Percentiles rank a stretch among this genome's conserved stretches.
Conservation (phyloP, 2,329 filamentous ascomycete genomes). For the Paraconiothyrium sp. region DNA sequence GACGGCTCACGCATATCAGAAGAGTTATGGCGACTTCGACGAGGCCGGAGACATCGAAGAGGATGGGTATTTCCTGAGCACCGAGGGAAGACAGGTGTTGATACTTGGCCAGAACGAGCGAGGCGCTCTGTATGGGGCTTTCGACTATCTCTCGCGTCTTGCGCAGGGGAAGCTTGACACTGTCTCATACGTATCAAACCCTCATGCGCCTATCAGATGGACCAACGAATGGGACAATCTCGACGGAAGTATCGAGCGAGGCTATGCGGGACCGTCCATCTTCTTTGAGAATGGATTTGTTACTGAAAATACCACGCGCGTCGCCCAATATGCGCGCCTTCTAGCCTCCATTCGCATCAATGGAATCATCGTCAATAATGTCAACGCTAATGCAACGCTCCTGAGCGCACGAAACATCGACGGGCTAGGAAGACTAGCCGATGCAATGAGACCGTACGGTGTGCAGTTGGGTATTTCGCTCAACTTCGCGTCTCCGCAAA, state of each 20-base stretch:
- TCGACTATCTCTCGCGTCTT: slow-evolving; percentile 73
- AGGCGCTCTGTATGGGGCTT: slow-evolving; percentile 74
- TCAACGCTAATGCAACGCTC: slow-evolving; percentile 71
- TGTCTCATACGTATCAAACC: slow-evolving; percentile 62
- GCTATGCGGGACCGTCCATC: slow-evolving; percentile 73
- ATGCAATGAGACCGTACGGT: slow-evolving; percentile 73
- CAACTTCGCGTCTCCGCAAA: slow-evolving; percentile 72
- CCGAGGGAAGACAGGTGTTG: slow-evolving; percentile 56
- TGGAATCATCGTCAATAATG: slow-evolving; percentile 74
- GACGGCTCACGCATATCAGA: slow-evolving; percentile 56
- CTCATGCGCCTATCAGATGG: slow-evolving; percentile 71
- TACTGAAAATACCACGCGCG: slow-evolving; percentile 67
- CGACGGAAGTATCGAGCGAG: slow-evolving; percentile 72
- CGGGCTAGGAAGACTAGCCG: slow-evolving; percentile 69
- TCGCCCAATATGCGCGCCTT: slow-evolving; percentile 70
- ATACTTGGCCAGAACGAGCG: slow-evolving; percentile 74
- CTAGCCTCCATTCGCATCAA: slow-evolving; percentile 74
- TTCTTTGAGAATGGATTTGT: slow-evolving; percentile 70
- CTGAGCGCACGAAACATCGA: slow-evolving; percentile 67
- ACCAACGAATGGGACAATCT: slow-evolving; percentile 79
- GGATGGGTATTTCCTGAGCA: slow-evolving; percentile 71
- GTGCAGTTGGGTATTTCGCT: slow-evolving; percentile 72
- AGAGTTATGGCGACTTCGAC: slow-evolving; percentile 44
- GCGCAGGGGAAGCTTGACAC: slow-evolving; percentile 65
- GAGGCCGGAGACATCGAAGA: slow-evolving; percentile 56